Conservation (phyloP, 257 asterid species). For the Craterostigma plantagineum region DNA sequence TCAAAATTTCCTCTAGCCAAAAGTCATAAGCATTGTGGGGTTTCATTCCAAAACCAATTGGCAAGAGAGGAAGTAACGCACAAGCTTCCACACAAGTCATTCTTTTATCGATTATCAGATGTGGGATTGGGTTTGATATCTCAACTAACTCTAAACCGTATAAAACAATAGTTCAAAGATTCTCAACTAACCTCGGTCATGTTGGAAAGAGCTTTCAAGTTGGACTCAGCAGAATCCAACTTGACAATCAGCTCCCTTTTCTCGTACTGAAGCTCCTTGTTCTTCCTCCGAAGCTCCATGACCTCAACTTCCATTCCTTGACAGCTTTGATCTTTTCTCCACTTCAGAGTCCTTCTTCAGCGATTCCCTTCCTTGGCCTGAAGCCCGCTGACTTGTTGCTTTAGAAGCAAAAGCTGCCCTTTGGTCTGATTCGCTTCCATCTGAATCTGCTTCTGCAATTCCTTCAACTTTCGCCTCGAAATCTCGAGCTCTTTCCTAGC, state of each 20-base stretch:
- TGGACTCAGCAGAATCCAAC: conserved; percentile 61
- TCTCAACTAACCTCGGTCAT: conserved; percentile 54
- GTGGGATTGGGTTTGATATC: background rate
- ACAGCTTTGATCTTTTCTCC: conserved; percentile 54
- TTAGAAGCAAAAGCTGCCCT: conserved; percentile 74
- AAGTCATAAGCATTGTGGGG: too few relatives aligned
- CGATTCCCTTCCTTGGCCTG: conserved; percentile 71
- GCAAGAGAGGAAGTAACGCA: too few relatives aligned
- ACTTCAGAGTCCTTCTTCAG: conserved; percentile 37
- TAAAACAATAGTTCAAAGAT: too few relatives aligned
- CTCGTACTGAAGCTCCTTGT: conserved; percentile 87
- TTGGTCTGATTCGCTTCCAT: conserved; percentile 86
- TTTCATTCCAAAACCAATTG: too few relatives aligned
- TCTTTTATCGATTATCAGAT: too few relatives aligned
- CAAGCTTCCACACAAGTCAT: too few relatives aligned
- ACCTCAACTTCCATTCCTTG: conserved; percentile 68
- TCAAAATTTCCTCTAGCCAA: too few relatives aligned
- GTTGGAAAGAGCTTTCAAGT: conserved; percentile 46
- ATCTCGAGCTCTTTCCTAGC: conserved; percentile 58
- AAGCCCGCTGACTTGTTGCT: conserved; percentile 77
- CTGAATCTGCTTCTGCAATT: conserved; percentile 76
- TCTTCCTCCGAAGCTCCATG: conserved; percentile 82
- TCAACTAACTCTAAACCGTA: too few relatives aligned
- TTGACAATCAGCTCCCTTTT: conserved; percentile 66
- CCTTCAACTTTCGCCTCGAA: conserved; percentile 64